Evolutionary conservation across 257 asterid genomes (phyloP).

Genomic region (Coffea canephora): DNA sequence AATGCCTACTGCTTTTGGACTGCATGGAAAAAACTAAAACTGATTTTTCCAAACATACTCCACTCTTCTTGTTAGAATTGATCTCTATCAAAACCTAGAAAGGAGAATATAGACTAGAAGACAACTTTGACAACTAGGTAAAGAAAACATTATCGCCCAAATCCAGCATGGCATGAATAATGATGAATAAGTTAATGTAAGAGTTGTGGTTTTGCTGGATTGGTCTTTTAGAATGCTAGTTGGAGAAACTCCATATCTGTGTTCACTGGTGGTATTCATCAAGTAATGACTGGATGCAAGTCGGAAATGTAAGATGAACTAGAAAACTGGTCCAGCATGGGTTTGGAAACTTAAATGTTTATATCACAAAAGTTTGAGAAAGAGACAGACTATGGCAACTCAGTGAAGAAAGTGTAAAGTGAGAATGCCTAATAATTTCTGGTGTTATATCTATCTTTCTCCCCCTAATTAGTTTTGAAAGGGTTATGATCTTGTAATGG

Average conservation of each 20-base stretch:
- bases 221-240: background rate
- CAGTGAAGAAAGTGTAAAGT: background rate
- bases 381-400: background rate
- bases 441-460: background rate
- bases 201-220: background rate
- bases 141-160: background rate
- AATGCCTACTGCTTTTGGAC: too few species aligned
- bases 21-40: too few species aligned
- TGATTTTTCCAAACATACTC: too few species aligned
- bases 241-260: background rate
- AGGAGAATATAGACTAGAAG: background rate
- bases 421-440: background rate
- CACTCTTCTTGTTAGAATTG: background rate
- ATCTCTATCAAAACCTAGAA: background rate
- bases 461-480: too few species aligned
- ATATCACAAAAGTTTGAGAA: background rate
- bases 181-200: background rate
- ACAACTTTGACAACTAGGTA: background rate
- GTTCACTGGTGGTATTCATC: background rate
- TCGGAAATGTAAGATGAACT: background rate
- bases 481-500: too few species aligned
- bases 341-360: background rate
- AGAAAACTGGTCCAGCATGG: background rate
- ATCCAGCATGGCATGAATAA: background rate
- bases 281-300: background rate